These are phyloP conservation scores for Backusella circina DNA, from an alignment of 192 early-diverging fungal genomes.

Conservation along the genomic window DNA sequence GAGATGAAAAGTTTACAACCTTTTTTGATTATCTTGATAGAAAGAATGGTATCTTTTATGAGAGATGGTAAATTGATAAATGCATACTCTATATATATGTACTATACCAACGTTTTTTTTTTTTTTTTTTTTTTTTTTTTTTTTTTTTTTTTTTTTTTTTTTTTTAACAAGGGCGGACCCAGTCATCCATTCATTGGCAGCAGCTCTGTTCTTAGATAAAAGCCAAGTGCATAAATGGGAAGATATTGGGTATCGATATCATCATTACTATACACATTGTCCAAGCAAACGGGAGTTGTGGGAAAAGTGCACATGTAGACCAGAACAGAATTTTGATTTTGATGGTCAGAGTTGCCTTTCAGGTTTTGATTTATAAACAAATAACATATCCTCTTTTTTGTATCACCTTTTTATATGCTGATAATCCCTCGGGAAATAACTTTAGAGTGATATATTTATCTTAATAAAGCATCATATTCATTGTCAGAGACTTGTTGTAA, in stretches of 20 bases:
- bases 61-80: conserved; percentile 49
- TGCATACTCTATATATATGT: not conserved
- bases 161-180: conserved; percentile 48
- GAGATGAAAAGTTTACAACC: conserved; percentile 44
- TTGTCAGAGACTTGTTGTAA: no score
- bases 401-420: no score
- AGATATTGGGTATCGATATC: conserved; percentile 66
- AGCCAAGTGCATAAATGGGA: conserved; percentile 70
- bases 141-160: no score
- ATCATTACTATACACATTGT: conserved; percentile 59
- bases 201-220: conserved; percentile 56
- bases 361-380: not conserved
- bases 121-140: no score
- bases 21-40: conserved; percentile 64
- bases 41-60: conserved; percentile 71
- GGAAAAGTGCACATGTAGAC: conserved; percentile 44
- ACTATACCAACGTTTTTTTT: no score
- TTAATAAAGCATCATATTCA: no score
- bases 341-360: not conserved
- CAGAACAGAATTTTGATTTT: conserved; percentile 43
- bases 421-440: no score
- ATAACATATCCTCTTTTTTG: not conserved
- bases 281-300: conserved; percentile 47
- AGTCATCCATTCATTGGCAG: conserved; percentile 65
- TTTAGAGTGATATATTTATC: no score